Base-by-base conservation (phyloP, 306 rosid species). In the Parietaria judaica region DNA sequence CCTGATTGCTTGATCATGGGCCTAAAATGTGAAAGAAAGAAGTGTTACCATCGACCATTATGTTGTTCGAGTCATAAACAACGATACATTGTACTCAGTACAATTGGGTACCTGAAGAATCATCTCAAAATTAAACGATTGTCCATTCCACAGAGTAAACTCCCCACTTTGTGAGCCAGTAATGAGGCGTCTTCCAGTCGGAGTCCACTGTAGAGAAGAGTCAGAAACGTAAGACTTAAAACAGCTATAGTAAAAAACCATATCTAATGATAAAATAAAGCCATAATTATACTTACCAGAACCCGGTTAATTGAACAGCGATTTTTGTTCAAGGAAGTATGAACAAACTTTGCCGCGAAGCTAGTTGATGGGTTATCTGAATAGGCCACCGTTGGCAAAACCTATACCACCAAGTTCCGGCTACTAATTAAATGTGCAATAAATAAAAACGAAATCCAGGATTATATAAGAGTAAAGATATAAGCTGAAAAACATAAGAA, bases 121-220 rank as follows among this genome's bases (percentile, higher is more conserved):
- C 96, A 92, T 86, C 79, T 92, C 99, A 67, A 92, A 92, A 80
- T 92, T 92, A 82, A 92, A 92, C 53, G 99, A 88, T 61, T 88
- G 99, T 10, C 99, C 99, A 84, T 92, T 92, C 99, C 96, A 92
- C 67, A 92, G 90, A 67, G 99, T 92, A 73, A 92, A 92, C 76
- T 92, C 99, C 59, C 99, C 99, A 72, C 95, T 88, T 72, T 92
- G 99, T 56, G 96, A 92, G 62, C 99, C 99, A 5, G 99, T 92
- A 57, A 92, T 92, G 73, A 92, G 95, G 56, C 96, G 99, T 63
- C 99, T 84, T 59, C 99, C 99, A 1, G 99, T 78, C 15, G 99
- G 99, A 74, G 99, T 88, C 99, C 99, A 92, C 99, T 92, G 68
- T 57, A 62, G 43, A 41, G 31, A 60, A 73, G 55, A 43, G 71